Conservation (phyloP, 73 alveolate species). For the Symbiodinium pilosum region DNA sequence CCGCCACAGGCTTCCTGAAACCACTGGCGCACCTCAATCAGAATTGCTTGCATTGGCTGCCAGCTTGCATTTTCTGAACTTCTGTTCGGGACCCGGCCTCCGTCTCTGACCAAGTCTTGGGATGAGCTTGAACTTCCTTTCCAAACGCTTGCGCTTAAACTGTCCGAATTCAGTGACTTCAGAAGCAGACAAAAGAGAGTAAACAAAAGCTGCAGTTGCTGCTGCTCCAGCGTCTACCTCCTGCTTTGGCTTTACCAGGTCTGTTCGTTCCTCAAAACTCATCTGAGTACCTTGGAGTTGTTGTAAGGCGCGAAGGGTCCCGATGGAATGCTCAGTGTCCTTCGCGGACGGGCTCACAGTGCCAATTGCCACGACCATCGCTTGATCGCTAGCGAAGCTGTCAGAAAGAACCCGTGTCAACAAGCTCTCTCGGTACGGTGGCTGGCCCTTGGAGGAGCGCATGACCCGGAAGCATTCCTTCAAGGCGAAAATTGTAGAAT, state of each 20-base stretch:
- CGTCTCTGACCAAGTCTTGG: constrained; percentile 68
- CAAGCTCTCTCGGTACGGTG: constrained; percentile 85
- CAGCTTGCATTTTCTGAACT: background rate
- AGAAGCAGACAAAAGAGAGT: background rate
- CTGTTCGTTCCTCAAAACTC: constrained; percentile 29
- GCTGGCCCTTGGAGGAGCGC: constrained; percentile 86
- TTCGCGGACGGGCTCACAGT: constrained; percentile 69
- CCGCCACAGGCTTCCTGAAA: constrained; percentile 73
- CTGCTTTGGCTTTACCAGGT: constrained; percentile 51
- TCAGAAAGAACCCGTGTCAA: constrained; percentile 82
- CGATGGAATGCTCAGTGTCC: constrained; percentile 91
- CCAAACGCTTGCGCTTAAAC: background rate
- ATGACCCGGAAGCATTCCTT: constrained; percentile 71
- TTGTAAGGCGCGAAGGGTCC: constrained; percentile 93
- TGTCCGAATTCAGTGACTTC: background rate
- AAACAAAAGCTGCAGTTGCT: too few relatives aligned
- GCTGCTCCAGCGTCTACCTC: constrained; percentile 35
- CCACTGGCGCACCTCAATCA: constrained; percentile 76
- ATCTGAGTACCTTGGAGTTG: constrained; percentile 87
- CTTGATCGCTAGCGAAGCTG: constrained; percentile 74
- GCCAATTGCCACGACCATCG: constrained; percentile 90
- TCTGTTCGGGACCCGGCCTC: background rate
- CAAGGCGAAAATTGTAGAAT: constrained; percentile 55
- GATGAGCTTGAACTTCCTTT: constrained; percentile 33
- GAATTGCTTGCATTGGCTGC: background rate